These are phyloP conservation scores for Populus euphratica DNA, from an alignment of 345 rosid genomes.

Conservation along the genomic window DNA sequence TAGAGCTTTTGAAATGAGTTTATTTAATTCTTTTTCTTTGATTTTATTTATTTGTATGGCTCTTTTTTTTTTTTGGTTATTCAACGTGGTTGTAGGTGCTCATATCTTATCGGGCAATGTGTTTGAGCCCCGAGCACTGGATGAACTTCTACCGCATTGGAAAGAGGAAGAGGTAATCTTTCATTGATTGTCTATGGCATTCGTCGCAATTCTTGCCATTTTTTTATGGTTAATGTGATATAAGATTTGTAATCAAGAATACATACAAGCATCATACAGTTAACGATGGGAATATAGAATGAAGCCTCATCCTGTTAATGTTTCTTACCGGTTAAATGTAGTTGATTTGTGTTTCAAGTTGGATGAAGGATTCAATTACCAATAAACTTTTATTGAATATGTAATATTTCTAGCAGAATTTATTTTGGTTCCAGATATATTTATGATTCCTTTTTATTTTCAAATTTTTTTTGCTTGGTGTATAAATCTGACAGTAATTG, in stretches of 20 bases:
- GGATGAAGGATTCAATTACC: too few species aligned
- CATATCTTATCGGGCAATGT: slow-evolving; percentile 88
- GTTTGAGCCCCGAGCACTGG: slow-evolving; percentile 78
- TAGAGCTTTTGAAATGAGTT: neutral
- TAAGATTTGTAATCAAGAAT: neutral
- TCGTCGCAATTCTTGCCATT: neutral
- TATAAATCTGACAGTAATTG: too few species aligned
- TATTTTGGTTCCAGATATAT: neutral
- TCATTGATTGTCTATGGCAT: neutral
- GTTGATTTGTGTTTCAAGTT: too few species aligned
- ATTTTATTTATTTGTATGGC: neutral
- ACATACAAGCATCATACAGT: neutral
- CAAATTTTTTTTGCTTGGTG: too few species aligned
- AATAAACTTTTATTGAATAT: neutral
- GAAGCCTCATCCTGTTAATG: neutral
- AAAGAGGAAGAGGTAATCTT: slow-evolving; percentile 70
- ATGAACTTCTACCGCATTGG: slow-evolving; percentile 93
- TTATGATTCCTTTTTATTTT: neutral
- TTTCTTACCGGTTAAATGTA: neutral
- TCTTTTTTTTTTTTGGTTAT: neutral
- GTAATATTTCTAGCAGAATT: neutral
- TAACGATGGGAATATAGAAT: neutral
- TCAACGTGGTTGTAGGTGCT: slow-evolving; percentile 55
- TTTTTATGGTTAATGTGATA: neutral
- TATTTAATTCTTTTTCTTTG: neutral